A percentile compares a stretch with the other conserved stretches of the same genome.
These are phyloP conservation scores for Fraxinus excelsior DNA, from an alignment of 257 asterid genomes.

Conservation along the genomic window DNA sequence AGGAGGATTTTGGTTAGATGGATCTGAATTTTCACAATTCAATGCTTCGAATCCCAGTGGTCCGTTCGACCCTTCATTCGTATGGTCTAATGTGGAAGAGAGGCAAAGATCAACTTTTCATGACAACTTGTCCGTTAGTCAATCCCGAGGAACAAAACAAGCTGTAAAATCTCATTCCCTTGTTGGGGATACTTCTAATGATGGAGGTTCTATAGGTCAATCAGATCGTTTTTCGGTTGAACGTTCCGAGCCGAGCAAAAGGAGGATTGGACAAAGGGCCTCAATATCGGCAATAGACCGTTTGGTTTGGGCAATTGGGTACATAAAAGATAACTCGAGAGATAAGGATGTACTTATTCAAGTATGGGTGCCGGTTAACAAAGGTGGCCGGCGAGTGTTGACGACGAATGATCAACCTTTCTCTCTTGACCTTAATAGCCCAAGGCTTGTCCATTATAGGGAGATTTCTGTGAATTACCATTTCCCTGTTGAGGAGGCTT, in stretches of 20 bases:
- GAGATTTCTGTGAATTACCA: conserved; percentile 66
- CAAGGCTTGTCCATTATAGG: conserved; percentile 73
- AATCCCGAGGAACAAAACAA: conserved; percentile 37
- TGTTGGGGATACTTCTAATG: conserved; percentile 33
- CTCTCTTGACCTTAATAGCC: conserved; percentile 59
- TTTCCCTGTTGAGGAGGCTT: conserved; percentile 74
- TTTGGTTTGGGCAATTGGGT: conserved; percentile 53
- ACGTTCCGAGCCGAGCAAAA: conserved; percentile 38
- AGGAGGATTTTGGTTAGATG: conserved; percentile 83
- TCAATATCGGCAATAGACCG: conserved; percentile 69
- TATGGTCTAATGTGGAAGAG: conserved; percentile 64
- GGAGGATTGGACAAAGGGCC: conserved; percentile 68
- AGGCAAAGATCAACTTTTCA: conserved; percentile 51
- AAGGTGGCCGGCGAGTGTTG: conserved; percentile 66
- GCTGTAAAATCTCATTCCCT: conserved; percentile 29
- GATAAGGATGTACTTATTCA: conserved; percentile 69
- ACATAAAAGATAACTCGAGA: conserved; percentile 53
- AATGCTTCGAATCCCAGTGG: conserved; percentile 45
- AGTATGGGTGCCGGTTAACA: conserved; percentile 80
- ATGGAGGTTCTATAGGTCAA: conserved; percentile 26
- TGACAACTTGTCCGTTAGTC: conserved; percentile 51
- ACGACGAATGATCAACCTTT: conserved; percentile 69
- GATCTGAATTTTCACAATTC: conserved; percentile 55
- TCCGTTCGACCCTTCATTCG: conserved; percentile 62
- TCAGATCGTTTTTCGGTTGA: conserved; percentile 33